Evolutionary conservation across 495 filamentous ascomycete species (phyloP).

Genomic region (Aspergillus hancockii): DNA sequence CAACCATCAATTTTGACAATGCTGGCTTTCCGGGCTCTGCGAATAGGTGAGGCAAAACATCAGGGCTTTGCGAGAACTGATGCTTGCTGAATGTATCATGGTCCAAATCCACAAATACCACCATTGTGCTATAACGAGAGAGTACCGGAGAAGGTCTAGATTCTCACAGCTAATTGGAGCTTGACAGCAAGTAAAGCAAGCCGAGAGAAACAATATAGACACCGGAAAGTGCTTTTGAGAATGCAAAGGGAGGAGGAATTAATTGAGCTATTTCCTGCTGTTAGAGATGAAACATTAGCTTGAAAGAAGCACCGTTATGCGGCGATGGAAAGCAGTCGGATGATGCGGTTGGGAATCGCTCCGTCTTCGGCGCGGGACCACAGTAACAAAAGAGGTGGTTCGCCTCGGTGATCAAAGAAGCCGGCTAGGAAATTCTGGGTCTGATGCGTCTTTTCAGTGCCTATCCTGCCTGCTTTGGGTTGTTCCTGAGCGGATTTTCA

Average conservation of each 20-base stretch:
- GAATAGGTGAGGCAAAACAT: conserved; percentile 19
- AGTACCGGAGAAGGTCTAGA: neutral
- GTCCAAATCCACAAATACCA: conserved; percentile 50
- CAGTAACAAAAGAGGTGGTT: conserved; percentile 17
- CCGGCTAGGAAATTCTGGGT: conserved; percentile 20
- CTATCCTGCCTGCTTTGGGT: neutral
- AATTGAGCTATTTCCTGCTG: conserved; percentile 13
- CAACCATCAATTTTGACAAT: conserved; percentile 28
- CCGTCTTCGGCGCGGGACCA: conserved; percentile 30
- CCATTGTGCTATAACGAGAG: conserved; percentile 33
- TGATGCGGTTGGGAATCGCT: conserved; percentile 32
- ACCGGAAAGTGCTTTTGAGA: neutral
- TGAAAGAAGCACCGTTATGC: neutral
- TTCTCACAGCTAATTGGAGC: neutral
- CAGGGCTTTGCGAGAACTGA: conserved; percentile 19
- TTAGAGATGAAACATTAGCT: neutral
- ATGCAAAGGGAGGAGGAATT: neutral
- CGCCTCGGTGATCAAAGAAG: conserved; percentile 22
- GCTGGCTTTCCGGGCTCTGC: conserved; percentile 24
- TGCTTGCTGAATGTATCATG: conserved; percentile 33
- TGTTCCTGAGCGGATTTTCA: neutral
- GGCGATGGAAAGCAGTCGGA: conserved; percentile 25
- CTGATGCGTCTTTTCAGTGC: conserved; percentile 4
- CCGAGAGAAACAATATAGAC: neutral
- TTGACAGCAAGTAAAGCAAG: neutral